Conservation (phyloP, 768 basidiomycete genomes). For the Tulasnella sp. region DNA sequence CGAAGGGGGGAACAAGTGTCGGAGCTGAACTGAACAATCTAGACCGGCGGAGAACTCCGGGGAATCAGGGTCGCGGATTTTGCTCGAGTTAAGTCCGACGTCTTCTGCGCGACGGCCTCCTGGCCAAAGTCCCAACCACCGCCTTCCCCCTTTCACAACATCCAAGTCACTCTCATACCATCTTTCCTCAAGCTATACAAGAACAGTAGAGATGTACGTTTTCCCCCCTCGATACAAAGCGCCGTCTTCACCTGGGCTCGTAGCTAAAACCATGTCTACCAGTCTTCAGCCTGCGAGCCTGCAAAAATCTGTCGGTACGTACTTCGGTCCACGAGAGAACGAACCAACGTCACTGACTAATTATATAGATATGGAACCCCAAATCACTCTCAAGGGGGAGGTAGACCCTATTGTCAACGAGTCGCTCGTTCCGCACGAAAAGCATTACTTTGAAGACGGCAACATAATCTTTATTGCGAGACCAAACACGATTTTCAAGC, state of each 20-base stretch:
- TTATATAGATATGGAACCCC: not conserved
- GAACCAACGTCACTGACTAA: not conserved
- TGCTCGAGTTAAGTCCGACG: not conserved
- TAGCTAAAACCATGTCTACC: too few species aligned
- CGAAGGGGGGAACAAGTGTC: not conserved
- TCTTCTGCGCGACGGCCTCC: not conserved
- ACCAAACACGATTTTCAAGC: constrained; percentile 3
- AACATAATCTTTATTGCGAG: constrained; percentile 19
- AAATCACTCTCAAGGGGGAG: not conserved
- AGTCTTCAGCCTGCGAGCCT: not conserved
- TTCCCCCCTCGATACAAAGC: too few species aligned
- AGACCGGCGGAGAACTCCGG: not conserved
- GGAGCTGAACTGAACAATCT: not conserved
- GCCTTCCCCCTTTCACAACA: not conserved
- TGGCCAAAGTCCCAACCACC: not conserved
- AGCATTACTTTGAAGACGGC: constrained; percentile 24
- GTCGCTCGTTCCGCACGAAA: not conserved
- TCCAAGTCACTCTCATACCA: not conserved
- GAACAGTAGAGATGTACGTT: not conserved
- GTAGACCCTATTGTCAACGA: not conserved
- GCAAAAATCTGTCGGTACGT: not conserved
- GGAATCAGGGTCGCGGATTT: not conserved
- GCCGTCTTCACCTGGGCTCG: too few species aligned
- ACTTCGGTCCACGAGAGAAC: not conserved
- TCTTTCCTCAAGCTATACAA: not conserved